phyloP scores from a whole-genome alignment of 345 rosid genomes.

The Boechera stricta region DNA sequence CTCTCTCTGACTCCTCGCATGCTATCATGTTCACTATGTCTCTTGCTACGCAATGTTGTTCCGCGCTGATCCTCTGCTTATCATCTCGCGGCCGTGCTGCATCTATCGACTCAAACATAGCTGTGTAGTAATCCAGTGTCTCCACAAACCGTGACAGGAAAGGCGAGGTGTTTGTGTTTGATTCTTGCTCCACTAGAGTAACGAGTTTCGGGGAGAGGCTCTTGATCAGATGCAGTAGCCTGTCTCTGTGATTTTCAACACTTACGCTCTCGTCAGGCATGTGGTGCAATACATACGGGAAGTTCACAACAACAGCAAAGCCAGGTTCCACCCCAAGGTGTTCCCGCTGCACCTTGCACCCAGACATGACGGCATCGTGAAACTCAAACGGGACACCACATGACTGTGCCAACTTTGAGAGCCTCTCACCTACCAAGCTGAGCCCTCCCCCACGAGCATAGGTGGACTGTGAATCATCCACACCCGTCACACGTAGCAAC shows the following conservation, averaged over 20 bases:
- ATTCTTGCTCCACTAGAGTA: conserved; percentile 82
- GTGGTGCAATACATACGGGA: conserved; percentile 89
- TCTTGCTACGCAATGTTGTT: conserved; percentile 86
- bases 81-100: conserved; percentile 62
- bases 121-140: conserved; percentile 72
- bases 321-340: conserved; percentile 67
- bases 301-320: conserved; percentile 87
- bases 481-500: conserved; percentile 71
- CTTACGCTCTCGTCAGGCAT: conserved; percentile 98
- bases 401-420: conserved; percentile 54
- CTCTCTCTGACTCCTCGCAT: conserved; percentile 78
- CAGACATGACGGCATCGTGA: conserved; percentile 76
- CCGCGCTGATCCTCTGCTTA: conserved; percentile 72
- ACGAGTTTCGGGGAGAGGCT: conserved; percentile 80
- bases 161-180: conserved; percentile 80
- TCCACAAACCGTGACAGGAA: conserved; percentile 66
- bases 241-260: conserved; percentile 76
- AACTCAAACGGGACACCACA: conserved; percentile 78
- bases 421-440: conserved; percentile 64
- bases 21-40: conserved; percentile 91
- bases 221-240: conserved; percentile 77
- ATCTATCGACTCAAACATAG: conserved; percentile 84
- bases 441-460: conserved; percentile 98
- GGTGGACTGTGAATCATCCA: conserved; percentile 89
- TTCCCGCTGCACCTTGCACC: conserved; percentile 64